Percentiles rank a stretch among this genome's conserved stretches.
phyloP scores from a whole-genome alignment of 805 yeast species.

The Teunomyces cretensis region DNA sequence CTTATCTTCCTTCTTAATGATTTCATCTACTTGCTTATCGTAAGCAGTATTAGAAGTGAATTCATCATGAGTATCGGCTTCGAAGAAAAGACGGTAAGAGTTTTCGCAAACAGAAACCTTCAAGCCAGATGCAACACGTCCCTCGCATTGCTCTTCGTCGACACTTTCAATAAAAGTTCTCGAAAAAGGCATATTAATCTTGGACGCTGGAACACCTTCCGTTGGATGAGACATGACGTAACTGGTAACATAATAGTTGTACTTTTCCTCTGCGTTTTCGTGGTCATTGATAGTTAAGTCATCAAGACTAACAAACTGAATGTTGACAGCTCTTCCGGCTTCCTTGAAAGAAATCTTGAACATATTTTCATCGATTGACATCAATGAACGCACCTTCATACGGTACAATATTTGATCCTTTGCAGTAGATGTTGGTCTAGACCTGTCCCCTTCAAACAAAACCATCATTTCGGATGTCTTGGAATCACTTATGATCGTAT shows the following conservation, averaged over 20 bases:
- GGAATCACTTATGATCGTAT: slow-evolving; percentile 73
- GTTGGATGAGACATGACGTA: slow-evolving; percentile 95
- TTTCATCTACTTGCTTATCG: slow-evolving; percentile 31
- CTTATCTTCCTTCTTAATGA: slow-evolving; percentile 27
- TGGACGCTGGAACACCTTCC: slow-evolving; percentile 84
- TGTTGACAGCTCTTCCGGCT: slow-evolving; percentile 49
- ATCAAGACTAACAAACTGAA: slow-evolving; percentile 84
- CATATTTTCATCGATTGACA: slow-evolving; percentile 85
- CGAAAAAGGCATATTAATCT: slow-evolving; percentile 76
- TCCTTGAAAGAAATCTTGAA: slow-evolving; percentile 79
- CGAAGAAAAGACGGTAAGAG: slow-evolving; percentile 79
- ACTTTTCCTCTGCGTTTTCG: slow-evolving; percentile 74
- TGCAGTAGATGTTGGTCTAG: slow-evolving; percentile 62
- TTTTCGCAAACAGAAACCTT: slow-evolving; percentile 77
- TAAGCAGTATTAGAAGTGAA: slow-evolving; percentile 63
- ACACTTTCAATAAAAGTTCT: slow-evolving; percentile 55
- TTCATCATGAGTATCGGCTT: slow-evolving; percentile 74
- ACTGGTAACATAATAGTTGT: slow-evolving; percentile 92
- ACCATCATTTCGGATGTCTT: slow-evolving; percentile 78
- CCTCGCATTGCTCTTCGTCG: slow-evolving; percentile 58
- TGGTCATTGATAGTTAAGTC: slow-evolving; percentile 75
- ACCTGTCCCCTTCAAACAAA: slow-evolving; percentile 80
- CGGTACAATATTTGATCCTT: slow-evolving; percentile 89
- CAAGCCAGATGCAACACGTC: slow-evolving; percentile 65
- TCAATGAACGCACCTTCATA: slow-evolving; percentile 76